Evolutionary conservation across 768 basidiomycete species (phyloP).

Genomic region (Russula sp.): DNA sequence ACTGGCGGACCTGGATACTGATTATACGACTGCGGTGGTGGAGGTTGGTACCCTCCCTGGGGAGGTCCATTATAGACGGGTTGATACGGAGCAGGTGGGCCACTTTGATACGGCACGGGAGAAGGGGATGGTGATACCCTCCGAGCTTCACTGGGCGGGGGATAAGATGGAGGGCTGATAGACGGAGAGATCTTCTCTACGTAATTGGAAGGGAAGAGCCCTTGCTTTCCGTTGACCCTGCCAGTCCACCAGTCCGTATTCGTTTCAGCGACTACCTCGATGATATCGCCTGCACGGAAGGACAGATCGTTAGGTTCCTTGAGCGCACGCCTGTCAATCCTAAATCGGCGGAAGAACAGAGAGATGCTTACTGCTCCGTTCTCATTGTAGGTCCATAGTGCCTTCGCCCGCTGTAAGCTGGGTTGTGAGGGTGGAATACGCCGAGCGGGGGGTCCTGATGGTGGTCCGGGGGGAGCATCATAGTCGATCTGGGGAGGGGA

Average conservation of each 20-base stretch:
- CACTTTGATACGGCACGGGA: slow-evolving; percentile 16
- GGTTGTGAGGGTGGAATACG: slow-evolving; percentile 22
- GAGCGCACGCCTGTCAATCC: slow-evolving; percentile 3
- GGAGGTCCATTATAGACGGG: slow-evolving; percentile 27
- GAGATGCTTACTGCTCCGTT: slow-evolving; percentile 38
- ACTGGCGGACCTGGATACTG: slow-evolving; percentile 19
- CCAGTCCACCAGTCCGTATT: slow-evolving; percentile 90
- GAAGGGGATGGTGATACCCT: slow-evolving; percentile 1
- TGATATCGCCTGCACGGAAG: slow-evolving; percentile 66
- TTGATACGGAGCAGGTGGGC: slow-evolving; percentile 34
- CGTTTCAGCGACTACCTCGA: slow-evolving; percentile 72
- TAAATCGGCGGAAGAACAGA: neutral
- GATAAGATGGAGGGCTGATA: slow-evolving; percentile 21
- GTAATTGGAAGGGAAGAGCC: slow-evolving; percentile 71
- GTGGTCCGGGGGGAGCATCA: neutral
- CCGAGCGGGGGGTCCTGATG: slow-evolving; percentile 17
- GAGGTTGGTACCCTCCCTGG: slow-evolving; percentile 20
- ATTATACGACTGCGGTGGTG: slow-evolving; percentile 21
- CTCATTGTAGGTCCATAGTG: slow-evolving; percentile 63
- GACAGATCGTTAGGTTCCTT: slow-evolving; percentile 77
- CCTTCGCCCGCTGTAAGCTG: slow-evolving; percentile 37
- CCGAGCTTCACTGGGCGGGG: slow-evolving; percentile 10
- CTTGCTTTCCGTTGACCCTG: slow-evolving; percentile 50
- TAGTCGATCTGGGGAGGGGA: slow-evolving; percentile 1
- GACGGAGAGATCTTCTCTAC: slow-evolving; percentile 47